Evolutionary conservation across 805 yeast genomes (phyloP).

Genomic region (Kuraishia floccosa): DNA sequence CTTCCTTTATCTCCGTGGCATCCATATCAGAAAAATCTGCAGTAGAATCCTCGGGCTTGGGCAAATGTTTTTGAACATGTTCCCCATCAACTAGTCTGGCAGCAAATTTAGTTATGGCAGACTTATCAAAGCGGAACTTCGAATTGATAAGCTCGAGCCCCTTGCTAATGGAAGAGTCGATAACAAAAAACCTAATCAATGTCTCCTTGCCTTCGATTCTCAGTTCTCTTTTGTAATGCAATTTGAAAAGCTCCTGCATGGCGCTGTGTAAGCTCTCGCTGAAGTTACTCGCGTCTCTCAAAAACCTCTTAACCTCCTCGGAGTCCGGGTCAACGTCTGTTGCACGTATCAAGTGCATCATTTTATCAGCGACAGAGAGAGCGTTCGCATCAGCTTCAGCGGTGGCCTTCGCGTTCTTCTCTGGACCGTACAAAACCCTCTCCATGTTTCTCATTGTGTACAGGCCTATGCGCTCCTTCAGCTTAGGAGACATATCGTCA

Average conservation of each 20-base stretch:
- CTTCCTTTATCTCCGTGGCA: no score
- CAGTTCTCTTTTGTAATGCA: conserved; percentile 43
- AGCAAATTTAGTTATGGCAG: no score
- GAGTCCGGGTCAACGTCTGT: conserved; percentile 2
- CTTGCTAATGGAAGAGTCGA: conserved; percentile 61
- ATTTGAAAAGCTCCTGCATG: conserved; percentile 43
- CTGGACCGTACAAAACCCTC: conserved; percentile 27
- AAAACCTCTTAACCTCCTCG: conserved; percentile 11
- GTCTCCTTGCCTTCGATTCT: conserved; percentile 67
- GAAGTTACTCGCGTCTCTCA: conserved; percentile 27
- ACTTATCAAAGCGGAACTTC: no score
- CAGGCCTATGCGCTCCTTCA: conserved; percentile 64
- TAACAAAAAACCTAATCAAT: conserved; percentile 51
- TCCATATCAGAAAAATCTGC: no score
- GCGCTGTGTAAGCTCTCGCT: conserved; percentile 33
- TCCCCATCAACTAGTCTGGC: no score
- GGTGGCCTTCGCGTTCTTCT: conserved; percentile 5
- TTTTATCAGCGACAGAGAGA: neutral
- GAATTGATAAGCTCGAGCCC: conserved; percentile 24
- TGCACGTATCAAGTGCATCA: conserved; percentile 2
- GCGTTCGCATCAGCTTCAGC: conserved; percentile 6
- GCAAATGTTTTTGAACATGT: no score
- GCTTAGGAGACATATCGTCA: conserved; percentile 44
- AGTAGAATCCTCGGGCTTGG: no score
- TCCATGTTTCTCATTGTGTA: conserved; percentile 81